Conservation (phyloP, 371 early-diverging fungal species). For the Smittium mucronatum region DNA sequence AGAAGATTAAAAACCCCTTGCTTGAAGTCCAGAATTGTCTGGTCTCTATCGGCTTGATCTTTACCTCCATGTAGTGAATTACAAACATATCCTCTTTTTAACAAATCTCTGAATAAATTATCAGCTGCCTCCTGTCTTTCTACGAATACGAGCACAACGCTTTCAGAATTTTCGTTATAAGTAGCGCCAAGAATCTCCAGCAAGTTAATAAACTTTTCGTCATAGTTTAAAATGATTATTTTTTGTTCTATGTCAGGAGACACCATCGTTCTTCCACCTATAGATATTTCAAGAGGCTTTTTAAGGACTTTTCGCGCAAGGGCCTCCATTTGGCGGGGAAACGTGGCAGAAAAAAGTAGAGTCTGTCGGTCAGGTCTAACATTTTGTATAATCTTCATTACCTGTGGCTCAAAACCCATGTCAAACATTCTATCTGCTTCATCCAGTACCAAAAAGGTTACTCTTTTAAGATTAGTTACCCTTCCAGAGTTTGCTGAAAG, state of each 20-base stretch:
- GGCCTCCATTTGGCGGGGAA: slow-evolving; percentile 94
- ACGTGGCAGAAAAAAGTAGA: slow-evolving; percentile 92
- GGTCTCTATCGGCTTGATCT: slow-evolving; percentile 57
- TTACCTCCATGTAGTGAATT: slow-evolving; percentile 81
- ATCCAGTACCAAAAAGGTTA: slow-evolving; percentile 96
- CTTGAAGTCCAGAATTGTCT: slow-evolving; percentile 63
- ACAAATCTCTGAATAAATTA: slow-evolving; percentile 65
- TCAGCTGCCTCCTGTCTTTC: slow-evolving; percentile 93
- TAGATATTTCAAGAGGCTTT: slow-evolving; percentile 84
- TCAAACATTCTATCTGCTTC: slow-evolving; percentile 98
- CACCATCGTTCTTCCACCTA: slow-evolving; percentile 85
- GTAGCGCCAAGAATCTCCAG: slow-evolving; percentile 75
- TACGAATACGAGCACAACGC: slow-evolving; percentile 79
- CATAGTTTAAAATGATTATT: slow-evolving; percentile 75
- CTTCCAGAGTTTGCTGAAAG: slow-evolving; percentile 87
- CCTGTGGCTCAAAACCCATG: slow-evolving; percentile 98
- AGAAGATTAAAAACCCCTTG: slow-evolving; percentile 44
- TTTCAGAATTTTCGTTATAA: slow-evolving; percentile 47
- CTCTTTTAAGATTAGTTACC: slow-evolving; percentile 84
- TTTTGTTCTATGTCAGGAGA: slow-evolving; percentile 76
- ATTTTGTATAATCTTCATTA: slow-evolving; percentile 89
- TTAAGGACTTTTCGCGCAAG: slow-evolving; percentile 84
- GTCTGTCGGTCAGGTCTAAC: slow-evolving; percentile 90
- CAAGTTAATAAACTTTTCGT: slow-evolving; percentile 72
- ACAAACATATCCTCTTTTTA: slow-evolving; percentile 81